These are phyloP conservation scores for Irpex sp. DNA, from an alignment of 1,284 basidiomycete genomes.

Conservation along the genomic window DNA sequence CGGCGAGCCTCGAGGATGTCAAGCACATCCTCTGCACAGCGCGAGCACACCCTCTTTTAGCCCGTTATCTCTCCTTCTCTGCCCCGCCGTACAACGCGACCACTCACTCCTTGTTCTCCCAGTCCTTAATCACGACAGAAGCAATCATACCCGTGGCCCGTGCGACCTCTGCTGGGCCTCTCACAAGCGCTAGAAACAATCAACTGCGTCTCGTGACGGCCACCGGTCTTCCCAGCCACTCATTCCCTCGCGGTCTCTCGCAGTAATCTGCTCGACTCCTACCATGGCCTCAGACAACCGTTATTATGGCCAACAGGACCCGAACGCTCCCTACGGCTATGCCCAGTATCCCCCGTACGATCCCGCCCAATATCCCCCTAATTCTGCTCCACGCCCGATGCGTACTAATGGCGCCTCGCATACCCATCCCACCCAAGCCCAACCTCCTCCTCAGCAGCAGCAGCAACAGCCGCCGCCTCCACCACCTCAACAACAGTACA, in stretches of 20 bases:
- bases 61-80: not conserved
- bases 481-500: conserved; percentile 23
- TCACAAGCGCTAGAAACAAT: conserved; percentile 27
- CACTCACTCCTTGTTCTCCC: conserved; percentile 23
- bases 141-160: conserved; percentile 17
- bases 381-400: conserved; percentile 29
- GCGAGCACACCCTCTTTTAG: not conserved
- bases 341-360: conserved; percentile 38
- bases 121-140: conserved; percentile 19
- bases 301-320: conserved; percentile 42
- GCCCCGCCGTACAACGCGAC: conserved; percentile 4
- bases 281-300: conserved; percentile 53
- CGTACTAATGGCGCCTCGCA: conserved; percentile 38
- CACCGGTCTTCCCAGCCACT: conserved; percentile 15
- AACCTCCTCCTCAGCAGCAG: conserved; percentile 27
- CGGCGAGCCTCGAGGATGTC: conserved; percentile 10
- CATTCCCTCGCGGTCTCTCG: conserved; percentile 14
- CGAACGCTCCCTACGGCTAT: conserved; percentile 53
- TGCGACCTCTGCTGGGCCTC: conserved; percentile 27
- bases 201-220: conserved; percentile 18
- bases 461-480: conserved; percentile 23
- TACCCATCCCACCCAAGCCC: conserved; percentile 24
- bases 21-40: not conserved
- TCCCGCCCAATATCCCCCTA: conserved; percentile 32
- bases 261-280: conserved; percentile 10